phyloP scores from a whole-genome alignment of 768 basidiomycete genomes.

The Royoungia palumana region DNA sequence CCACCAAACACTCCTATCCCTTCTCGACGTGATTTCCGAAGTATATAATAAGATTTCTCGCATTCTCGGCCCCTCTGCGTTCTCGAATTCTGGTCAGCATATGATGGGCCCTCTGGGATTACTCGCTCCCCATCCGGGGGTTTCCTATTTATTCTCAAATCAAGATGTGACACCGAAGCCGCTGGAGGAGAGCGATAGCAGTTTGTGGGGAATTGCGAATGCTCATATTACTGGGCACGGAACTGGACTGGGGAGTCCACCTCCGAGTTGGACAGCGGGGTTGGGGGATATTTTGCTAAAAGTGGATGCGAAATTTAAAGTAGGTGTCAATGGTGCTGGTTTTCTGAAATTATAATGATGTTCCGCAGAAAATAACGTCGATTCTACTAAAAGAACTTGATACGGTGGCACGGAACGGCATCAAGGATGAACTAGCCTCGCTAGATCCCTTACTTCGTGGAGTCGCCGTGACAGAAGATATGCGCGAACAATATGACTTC shows the following conservation, averaged over 20 bases:
- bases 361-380: conserved; percentile 77
- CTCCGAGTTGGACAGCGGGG: conserved; percentile 57
- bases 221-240: conserved; percentile 32
- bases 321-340: conserved; percentile 30
- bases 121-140: conserved; percentile 76
- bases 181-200: conserved; percentile 44
- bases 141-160: conserved; percentile 66
- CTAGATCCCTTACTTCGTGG: conserved; percentile 76
- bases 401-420: conserved; percentile 71
- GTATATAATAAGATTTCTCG: conserved; percentile 85
- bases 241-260: conserved; percentile 44
- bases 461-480: conserved; percentile 38
- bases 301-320: conserved; percentile 84
- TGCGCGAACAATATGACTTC: conserved; percentile 42
- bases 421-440: conserved; percentile 79
- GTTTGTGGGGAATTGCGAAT: conserved; percentile 74
- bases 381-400: conserved; percentile 81
- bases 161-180: conserved; percentile 38
- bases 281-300: conserved; percentile 75
- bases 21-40: conserved; percentile 86
- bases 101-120: conserved; percentile 74
- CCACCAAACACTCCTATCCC: conserved; percentile 81
- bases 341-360: conserved; percentile 1
- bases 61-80: conserved; percentile 79
- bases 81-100: conserved; percentile 65